Conservation (phyloP, 139 green algal species). For the Picochlorum sp. region DNA sequence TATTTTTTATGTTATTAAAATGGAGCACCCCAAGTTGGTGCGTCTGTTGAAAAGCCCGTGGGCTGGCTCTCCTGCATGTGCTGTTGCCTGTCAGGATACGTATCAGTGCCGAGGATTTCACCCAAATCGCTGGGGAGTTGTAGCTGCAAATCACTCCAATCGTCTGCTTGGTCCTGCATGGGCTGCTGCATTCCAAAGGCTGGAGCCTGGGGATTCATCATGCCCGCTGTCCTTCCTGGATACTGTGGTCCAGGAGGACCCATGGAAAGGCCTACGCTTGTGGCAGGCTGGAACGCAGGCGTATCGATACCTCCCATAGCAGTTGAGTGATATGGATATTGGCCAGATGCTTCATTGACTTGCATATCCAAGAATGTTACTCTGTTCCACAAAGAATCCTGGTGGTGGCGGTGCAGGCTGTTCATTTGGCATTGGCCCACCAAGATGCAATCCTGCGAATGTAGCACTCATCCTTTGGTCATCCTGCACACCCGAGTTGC, state of each 20-base stretch:
- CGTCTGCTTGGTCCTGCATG: constrained; percentile 4
- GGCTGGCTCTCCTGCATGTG: not conserved
- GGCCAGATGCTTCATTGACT: not conserved
- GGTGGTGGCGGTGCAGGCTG: not conserved
- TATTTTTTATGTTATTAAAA: not conserved
- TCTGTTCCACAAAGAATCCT: not conserved
- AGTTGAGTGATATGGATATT: not conserved
- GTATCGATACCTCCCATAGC: not conserved
- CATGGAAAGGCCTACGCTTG: not conserved
- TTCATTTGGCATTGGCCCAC: not conserved
- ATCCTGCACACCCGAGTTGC: not conserved
- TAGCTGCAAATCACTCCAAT: constrained; percentile 26
- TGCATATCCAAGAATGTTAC: not conserved
- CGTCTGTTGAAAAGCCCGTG: not conserved
- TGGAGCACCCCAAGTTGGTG: not conserved
- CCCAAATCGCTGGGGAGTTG: constrained; percentile 26
- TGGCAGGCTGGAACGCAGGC: not conserved
- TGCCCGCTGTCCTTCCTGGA: not conserved
- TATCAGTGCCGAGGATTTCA: constrained; percentile 20
- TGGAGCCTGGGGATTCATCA: constrained; percentile 1
- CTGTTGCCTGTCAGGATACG: not conserved
- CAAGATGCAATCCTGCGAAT: not conserved
- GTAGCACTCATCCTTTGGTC: not conserved
- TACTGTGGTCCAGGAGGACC: not conserved
- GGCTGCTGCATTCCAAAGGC: not conserved